phyloP scores from a whole-genome alignment of 1,284 basidiomycete species.

The Naganishia cerealis region DNA sequence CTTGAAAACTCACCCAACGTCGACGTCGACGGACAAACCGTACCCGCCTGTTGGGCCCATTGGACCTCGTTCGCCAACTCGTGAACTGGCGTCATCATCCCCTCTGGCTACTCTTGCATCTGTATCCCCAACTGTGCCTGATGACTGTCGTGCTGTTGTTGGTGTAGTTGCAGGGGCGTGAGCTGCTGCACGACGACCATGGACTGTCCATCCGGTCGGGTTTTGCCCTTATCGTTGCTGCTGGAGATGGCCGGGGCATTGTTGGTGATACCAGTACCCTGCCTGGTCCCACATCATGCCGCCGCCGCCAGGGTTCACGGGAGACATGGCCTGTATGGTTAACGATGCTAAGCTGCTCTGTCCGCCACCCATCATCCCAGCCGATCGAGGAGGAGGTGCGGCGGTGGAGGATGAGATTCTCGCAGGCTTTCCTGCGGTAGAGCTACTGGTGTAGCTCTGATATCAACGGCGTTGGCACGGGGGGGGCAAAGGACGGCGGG shows the following conservation, averaged over 20 bases:
- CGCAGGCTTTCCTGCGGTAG: neutral
- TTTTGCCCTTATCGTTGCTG: neutral
- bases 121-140: neutral
- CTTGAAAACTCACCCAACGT: constrained; percentile 11
- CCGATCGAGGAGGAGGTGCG: neutral
- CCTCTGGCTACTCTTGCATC: constrained; percentile 18
- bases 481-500: no score
- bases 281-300: neutral
- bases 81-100: constrained; percentile 10
- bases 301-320: neutral
- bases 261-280: neutral
- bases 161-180: neutral
- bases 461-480: no score
- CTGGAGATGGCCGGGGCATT: neutral
- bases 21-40: neutral
- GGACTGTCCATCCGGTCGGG: constrained; percentile 2
- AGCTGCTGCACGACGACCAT: constrained; percentile 19
- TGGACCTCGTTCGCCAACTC: neutral
- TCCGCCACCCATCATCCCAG: neutral
- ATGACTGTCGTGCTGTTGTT: neutral
- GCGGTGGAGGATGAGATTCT: neutral
- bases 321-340: constrained; percentile 17
- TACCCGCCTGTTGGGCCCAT: constrained; percentile 1
- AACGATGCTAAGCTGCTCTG: constrained; percentile 19
- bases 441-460: no score